Base-by-base conservation (phyloP, 768 basidiomycete genomes). In the Pleurotus platypus region DNA sequence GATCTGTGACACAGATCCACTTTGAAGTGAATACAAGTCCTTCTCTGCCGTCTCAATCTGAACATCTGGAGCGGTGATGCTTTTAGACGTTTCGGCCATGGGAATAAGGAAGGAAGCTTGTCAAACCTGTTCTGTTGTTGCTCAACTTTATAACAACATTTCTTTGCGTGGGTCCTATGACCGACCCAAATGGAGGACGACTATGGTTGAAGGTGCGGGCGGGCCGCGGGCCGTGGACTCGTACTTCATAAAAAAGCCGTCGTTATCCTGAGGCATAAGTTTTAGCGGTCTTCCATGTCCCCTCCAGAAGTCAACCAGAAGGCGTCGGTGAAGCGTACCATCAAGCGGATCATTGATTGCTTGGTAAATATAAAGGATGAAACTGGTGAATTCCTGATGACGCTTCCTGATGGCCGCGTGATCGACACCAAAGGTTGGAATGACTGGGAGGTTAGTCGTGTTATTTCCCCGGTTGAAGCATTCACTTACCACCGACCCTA, bases 341-440 rank as follows among this genome's bases (percentile, higher is more conserved):
- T 78, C 45, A 59, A 62, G 4, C 71, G 63, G 24, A 64, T 79
- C 37, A 74, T 78, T 57, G 54, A 75, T 46, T 77, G 75, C 51
- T 67, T 78, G 11, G 78, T 83, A 56, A 78, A 79, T 56, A 81
- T 83, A 67, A 72, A 78, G 57, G 82, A 83, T 64, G 73, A 74
- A 59, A 76, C 74, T 0, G 81, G 82, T 38, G 74, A 80, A 63
- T 83, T 78, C 66, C 64, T 84, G 16, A 62, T 81, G 64, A 68
- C 71, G 11, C 66, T 81, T n/a, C 67, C 69, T 12, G 79, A 83
- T 65, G 81, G 80, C 4, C 72, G 79, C 24, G 64, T 78, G 39
- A 80, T 83, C 42, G 81, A 84, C 59, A 83, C 82, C 1, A 84
- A 84, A 59, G 78, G 78, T 5, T 83, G 81, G 80, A 73, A 79